Percentiles rank a stretch among this genome's conserved stretches.
phyloP scores from a whole-genome alignment of 1,284 basidiomycete genomes.

The Ceratobasidium sp. region DNA sequence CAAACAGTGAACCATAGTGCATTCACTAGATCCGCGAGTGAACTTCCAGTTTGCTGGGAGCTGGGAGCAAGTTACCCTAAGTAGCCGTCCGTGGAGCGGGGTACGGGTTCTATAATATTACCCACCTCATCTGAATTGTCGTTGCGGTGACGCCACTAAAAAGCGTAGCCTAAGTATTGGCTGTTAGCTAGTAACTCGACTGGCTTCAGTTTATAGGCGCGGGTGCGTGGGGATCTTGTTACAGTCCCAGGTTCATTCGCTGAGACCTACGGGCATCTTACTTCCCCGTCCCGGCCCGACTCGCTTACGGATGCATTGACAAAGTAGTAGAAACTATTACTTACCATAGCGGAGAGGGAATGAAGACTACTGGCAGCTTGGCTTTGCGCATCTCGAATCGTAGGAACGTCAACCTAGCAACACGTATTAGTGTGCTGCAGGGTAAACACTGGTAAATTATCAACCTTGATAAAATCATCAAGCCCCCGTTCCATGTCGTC shows the following conservation, averaged over 20 bases:
- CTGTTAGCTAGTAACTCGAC: no score
- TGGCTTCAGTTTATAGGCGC: no score
- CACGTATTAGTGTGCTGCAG: slow-evolving; percentile 42
- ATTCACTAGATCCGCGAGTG: slow-evolving; percentile 56
- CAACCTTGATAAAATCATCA: slow-evolving; percentile 72
- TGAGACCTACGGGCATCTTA: no score
- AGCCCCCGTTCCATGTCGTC: slow-evolving; percentile 68
- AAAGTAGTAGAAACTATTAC: neutral
- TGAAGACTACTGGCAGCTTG: slow-evolving; percentile 70
- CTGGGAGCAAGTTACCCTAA: neutral
- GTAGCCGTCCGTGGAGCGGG: neutral
- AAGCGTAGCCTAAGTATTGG: slow-evolving; percentile 60
- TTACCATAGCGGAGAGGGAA: slow-evolving; percentile 65
- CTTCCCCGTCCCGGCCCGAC: no score
- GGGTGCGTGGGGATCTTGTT: no score
- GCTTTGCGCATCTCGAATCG: slow-evolving; percentile 73
- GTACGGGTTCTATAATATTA: neutral
- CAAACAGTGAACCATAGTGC: slow-evolving; percentile 66
- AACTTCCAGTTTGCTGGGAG: neutral
- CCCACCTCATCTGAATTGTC: slow-evolving; percentile 60
- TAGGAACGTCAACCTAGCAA: slow-evolving; percentile 61
- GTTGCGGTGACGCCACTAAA: slow-evolving; percentile 77
- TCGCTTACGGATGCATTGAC: no score
- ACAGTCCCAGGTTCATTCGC: no score
- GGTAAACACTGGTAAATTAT: slow-evolving; percentile 49